Base-by-base conservation (phyloP, 768 basidiomycete genomes). In the Dentipellis fragilis region DNA sequence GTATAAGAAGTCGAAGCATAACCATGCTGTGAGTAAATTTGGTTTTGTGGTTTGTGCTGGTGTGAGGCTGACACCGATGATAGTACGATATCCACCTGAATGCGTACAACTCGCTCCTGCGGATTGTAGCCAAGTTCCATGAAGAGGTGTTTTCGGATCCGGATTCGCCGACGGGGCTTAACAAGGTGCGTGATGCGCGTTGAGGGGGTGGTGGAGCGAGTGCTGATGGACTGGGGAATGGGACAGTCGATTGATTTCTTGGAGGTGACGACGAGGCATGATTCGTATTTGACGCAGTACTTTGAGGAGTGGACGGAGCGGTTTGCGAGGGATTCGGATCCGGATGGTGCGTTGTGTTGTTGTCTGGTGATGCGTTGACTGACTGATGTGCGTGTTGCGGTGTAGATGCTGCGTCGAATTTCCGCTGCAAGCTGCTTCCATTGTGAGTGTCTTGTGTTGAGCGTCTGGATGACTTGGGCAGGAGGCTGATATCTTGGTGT, bases 361-460 rank as follows among this genome's bases (percentile, higher is more conserved):
- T 35, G 7, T 11, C n/a, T 7, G 10, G 17, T 2, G 37, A 29
- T 29, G 17, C 39, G 50, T 19, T 19, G 29, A 2, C 39, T 11
- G 36, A 14, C n/a, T 49, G 8, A 22, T 16, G n/a, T 49, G 36
- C 23, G 19, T 10, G n/a, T 1, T 29, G n/a, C 23, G 22, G 10
- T 8, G 11, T 36, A 62, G 61, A 62, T 37, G 29, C 52, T 16
- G 56, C 59, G 10, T 59, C 39, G 35, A 49, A 48, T 17, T 60
- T 62, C 61, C 61, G 61, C 34, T 48, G 52, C 48, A 62, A 62
- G 49, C 59, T 62, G 17, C 49, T 62, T 11, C 61, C 87, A 1
- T 74, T 73, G 8, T 82, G 79, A 66, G 52, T 70, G 60, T 62
- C 63, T 65, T 10, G 64, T 51, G 2, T 57, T 63, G 19, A n/a